Percentiles rank a stretch among this genome's conserved stretches.
phyloP scores from a whole-genome alignment of 371 early-diverging fungal genomes.

The Haplosporangium sp. region DNA sequence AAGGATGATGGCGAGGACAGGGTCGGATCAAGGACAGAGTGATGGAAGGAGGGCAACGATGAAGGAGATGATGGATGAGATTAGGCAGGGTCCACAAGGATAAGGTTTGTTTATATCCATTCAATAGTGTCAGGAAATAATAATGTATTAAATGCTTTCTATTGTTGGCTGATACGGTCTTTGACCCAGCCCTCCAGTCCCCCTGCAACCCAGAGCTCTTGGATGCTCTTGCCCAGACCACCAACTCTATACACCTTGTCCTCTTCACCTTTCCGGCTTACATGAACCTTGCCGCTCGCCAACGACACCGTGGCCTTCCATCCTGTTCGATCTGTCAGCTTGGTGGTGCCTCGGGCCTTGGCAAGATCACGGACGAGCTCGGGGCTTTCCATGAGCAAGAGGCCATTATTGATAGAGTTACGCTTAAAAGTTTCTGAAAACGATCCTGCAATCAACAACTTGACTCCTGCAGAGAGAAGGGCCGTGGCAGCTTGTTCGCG shows the following conservation, averaged over 20 bases:
- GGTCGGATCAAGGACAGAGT: neutral
- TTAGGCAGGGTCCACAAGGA: neutral
- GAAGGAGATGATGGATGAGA: no score
- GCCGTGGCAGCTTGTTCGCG: slow-evolving; percentile 98
- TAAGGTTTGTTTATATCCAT: no score
- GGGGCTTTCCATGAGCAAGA: slow-evolving; percentile 89
- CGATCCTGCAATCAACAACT: slow-evolving; percentile 87
- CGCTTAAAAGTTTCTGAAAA: slow-evolving; percentile 96
- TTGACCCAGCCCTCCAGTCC: slow-evolving; percentile 92
- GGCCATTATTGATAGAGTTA: slow-evolving; percentile 96
- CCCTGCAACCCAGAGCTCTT: slow-evolving; percentile 91
- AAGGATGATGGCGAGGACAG: neutral
- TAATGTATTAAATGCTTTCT: neutral
- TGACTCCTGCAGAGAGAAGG: slow-evolving; percentile 85
- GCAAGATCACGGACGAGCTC: slow-evolving; percentile 80
- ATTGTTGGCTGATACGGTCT: slow-evolving; percentile 35
- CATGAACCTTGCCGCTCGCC: slow-evolving; percentile 66
- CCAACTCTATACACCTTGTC: slow-evolving; percentile 71
- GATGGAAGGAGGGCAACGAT: no score
- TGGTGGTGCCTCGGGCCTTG: slow-evolving; percentile 54
- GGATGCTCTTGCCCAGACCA: slow-evolving; percentile 88
- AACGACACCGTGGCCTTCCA: slow-evolving; percentile 70
- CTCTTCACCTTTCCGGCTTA: slow-evolving; percentile 57
- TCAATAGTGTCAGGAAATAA: neutral
- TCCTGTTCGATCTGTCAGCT: slow-evolving; percentile 78